Percentiles rank a stretch among this genome's conserved stretches.
These are phyloP conservation scores for Fusarium sp. DNA, from an alignment of 2,329 filamentous ascomycete genomes.

Conservation along the genomic window DNA sequence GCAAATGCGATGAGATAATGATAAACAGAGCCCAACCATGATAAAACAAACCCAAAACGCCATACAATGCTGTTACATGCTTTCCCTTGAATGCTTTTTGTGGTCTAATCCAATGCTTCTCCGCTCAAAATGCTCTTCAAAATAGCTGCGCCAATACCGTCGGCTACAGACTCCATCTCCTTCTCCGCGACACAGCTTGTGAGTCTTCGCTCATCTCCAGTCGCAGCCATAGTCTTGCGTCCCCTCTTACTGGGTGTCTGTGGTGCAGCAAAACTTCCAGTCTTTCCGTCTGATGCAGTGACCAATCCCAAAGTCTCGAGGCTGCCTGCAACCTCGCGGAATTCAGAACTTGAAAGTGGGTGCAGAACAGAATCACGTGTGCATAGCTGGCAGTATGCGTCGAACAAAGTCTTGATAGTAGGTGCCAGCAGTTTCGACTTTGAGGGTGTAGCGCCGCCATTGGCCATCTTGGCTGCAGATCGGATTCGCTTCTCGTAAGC, in stretches of 20 bases:
- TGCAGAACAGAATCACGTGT: slow-evolving; percentile 89
- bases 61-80: slow-evolving; percentile 36
- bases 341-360: slow-evolving; percentile 89
- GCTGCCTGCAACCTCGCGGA: slow-evolving; percentile 90
- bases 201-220: slow-evolving; percentile 78
- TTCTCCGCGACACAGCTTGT: slow-evolving; percentile 83
- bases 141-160: slow-evolving; percentile 70
- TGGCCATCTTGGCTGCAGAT: slow-evolving; percentile 57
- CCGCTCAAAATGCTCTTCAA: slow-evolving; percentile 71
- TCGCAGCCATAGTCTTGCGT: slow-evolving; percentile 64
- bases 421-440: slow-evolving; percentile 73
- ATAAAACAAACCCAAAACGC: slow-evolving; percentile 31
- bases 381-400: slow-evolving; percentile 85
- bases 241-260: slow-evolving; percentile 79
- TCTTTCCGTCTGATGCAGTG: slow-evolving; percentile 75
- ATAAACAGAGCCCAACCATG: slow-evolving; percentile 8
- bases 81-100: slow-evolving; percentile 11
- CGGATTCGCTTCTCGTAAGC: slow-evolving; percentile 84
- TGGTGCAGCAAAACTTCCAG: slow-evolving; percentile 70
- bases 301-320: slow-evolving; percentile 89
- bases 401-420: slow-evolving; percentile 84
- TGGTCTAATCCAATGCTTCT: slow-evolving; percentile 64
- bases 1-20: slow-evolving; percentile 30
- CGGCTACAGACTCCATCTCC: slow-evolving; percentile 78
- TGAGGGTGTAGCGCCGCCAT: slow-evolving; percentile 64